phyloP scores from a whole-genome alignment of 2,329 filamentous ascomycete genomes.

The Plectosphaerella sp. region DNA sequence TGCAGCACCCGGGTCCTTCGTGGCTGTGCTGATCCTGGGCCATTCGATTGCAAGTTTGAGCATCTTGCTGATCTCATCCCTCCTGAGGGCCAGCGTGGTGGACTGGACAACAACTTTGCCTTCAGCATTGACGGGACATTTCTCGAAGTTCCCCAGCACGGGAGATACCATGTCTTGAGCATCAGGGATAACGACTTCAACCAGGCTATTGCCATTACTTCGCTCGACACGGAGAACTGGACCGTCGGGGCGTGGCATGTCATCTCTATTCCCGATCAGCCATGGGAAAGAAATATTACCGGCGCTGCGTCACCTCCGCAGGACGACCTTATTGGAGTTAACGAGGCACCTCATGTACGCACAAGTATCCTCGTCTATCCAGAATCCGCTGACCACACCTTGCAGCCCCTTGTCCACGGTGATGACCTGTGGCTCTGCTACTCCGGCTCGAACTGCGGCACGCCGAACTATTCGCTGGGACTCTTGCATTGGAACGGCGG shows the following conservation, averaged over 20 bases:
- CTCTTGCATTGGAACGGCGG: slow-evolving; percentile 10
- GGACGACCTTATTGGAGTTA: slow-evolving; percentile 1
- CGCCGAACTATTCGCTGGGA: slow-evolving; percentile 10
- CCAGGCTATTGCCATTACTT: slow-evolving; percentile 9
- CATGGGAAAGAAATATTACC: slow-evolving; percentile 10
- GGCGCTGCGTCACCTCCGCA: not conserved
- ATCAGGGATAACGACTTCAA: slow-evolving; percentile 4
- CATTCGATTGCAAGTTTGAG: slow-evolving; percentile 1
- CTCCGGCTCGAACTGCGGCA: slow-evolving; percentile 11
- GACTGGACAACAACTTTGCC: slow-evolving; percentile 1
- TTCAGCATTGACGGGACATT: slow-evolving; percentile 2
- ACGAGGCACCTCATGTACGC: slow-evolving; percentile 2
- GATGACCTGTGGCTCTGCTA: slow-evolving; percentile 11
- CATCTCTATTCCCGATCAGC: slow-evolving; percentile 11
- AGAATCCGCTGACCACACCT: not conserved
- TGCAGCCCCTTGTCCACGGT: slow-evolving; percentile 9
- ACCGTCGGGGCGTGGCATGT: slow-evolving; percentile 10
- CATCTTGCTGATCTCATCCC: not conserved
- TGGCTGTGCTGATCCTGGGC: not conserved
- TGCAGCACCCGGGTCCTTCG: slow-evolving; percentile 5
- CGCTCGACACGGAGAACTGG: slow-evolving; percentile 8
- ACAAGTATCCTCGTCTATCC: not conserved
- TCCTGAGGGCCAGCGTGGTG: slow-evolving; percentile 1
- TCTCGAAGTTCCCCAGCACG: slow-evolving; percentile 3
- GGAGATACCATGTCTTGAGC: slow-evolving; percentile 10